Percentiles rank a stretch among this genome's conserved stretches.
These are phyloP conservation scores for Blastocladiella emersonii DNA, from an alignment of 371 early-diverging fungal species.

Conservation along the genomic window DNA sequence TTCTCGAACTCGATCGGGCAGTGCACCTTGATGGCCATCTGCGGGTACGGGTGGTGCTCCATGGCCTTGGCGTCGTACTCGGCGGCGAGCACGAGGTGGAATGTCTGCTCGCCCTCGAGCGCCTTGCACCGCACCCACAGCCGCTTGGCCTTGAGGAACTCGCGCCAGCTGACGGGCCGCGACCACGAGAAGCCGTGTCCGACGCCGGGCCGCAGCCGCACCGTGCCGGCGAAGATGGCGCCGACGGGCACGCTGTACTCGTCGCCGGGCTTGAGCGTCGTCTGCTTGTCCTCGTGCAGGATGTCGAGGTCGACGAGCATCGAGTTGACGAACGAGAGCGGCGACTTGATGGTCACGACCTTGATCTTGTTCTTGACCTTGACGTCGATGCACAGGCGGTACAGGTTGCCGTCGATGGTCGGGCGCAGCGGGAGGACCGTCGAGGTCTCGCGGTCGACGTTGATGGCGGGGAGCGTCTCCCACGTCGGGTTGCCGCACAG, in stretches of 20 bases:
- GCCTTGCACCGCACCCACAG: constrained; percentile 10
- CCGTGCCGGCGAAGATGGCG: constrained; percentile 54
- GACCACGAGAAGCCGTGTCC: constrained; percentile 72
- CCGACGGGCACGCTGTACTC: constrained; percentile 76
- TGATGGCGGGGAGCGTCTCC: constrained; percentile 75
- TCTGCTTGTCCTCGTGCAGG: constrained; percentile 8
- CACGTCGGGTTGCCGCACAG: constrained; percentile 63
- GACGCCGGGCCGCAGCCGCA: constrained; percentile 68
- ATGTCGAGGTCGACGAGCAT: constrained; percentile 63
- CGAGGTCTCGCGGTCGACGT: constrained; percentile 77
- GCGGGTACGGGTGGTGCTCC: constrained; percentile 40
- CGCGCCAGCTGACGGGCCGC: constrained; percentile 54
- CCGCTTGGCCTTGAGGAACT: constrained; percentile 24
- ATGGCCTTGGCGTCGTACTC: background rate
- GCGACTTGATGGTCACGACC: constrained; percentile 78
- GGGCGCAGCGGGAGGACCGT: constrained; percentile 64
- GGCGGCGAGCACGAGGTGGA: constrained; percentile 43
- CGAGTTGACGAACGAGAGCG: constrained; percentile 62
- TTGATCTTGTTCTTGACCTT: constrained; percentile 73
- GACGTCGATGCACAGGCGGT: constrained; percentile 77
- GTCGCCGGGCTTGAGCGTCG: constrained; percentile 51
- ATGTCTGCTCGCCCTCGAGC: constrained; percentile 22
- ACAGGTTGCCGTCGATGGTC: constrained; percentile 53
- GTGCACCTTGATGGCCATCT: constrained; percentile 63
- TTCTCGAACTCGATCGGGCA: constrained; percentile 93